Evolutionary conservation across 2,329 filamentous ascomycete species (phyloP), one percentile per base, ranked within the genome.

Genomic region (Didymella exigua): DNA sequence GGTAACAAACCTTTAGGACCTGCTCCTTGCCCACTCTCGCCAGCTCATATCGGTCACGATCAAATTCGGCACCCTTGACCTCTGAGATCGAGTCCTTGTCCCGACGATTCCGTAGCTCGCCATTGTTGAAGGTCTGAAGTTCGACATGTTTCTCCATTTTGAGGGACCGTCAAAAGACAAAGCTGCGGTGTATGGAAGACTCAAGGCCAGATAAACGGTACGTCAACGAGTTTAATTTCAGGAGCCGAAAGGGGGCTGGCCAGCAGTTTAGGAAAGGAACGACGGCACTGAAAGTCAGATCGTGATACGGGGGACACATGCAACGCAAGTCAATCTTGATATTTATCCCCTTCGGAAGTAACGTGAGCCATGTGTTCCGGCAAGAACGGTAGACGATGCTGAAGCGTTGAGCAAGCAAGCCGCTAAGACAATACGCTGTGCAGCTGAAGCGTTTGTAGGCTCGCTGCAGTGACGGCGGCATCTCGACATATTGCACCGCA

Each of bases 291-390:
- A 49, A 57, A 40, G 29, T 49, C 36, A 48, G 36, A 45, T 45
- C 40, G 70, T 73, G 59, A 62, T 63, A 73, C 69, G 65, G 60
- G 65, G 60, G 55, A 62, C 63, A 62, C 64, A 71, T 69, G 65
- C 62, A 69, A 71, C 71, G 68, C 68, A 70, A 67, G 65, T 64
- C 62, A 68, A 67, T 67, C 67, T 67, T 56, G 61, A 68, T 67
- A 66, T 68, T 63, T 71, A 69, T 68, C 59, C 44, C 63, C 57
- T 58, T 55, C 18, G 52, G 54, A 63, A 54, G 68, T 68, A 66
- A 69, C 63, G 58, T 63, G 54, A 61, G 58, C 68, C 68, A 71
- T 71, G 66, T 73, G 67, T 56, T 50, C 66, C 67, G 59, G 61
- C 56, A 67, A 60, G 51, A 54, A 60, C 61, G 60, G 60, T 66